Evolutionary conservation across 140 eudicot genomes (phyloP).

Genomic region (Cichorium intybus): DNA sequence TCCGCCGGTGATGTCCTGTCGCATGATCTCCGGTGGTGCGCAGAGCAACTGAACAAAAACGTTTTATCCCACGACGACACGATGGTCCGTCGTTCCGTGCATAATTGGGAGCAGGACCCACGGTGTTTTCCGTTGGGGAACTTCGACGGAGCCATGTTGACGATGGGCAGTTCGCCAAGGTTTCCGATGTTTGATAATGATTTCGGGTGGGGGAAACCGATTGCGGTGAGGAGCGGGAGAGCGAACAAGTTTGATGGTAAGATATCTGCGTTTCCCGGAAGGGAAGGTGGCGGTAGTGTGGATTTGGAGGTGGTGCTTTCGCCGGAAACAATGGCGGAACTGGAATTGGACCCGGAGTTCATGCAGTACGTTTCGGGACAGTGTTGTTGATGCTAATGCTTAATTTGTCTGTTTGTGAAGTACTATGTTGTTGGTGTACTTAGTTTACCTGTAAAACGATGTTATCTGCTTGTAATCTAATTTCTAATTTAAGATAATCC

Average conservation of each 20-base stretch:
- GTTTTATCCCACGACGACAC: constrained; percentile 56
- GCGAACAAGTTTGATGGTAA: constrained; percentile 91
- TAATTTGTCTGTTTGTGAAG: constrained; percentile 24
- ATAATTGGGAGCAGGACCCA: constrained; percentile 79
- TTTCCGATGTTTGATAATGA: constrained; percentile 90
- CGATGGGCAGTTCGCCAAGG: constrained; percentile 94
- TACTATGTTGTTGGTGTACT: constrained; percentile 5
- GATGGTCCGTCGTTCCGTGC: constrained; percentile 53
- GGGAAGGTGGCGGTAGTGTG: constrained; percentile 68
- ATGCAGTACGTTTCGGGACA: constrained; percentile 61
- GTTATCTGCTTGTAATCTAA: constrained; percentile 26
- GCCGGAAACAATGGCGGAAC: constrained; percentile 76
- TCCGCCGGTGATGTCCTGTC: constrained; percentile 69
- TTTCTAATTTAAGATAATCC: not conserved
- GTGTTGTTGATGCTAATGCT: constrained; percentile 14
- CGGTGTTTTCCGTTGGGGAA: constrained; percentile 83
- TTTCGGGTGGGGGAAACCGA: constrained; percentile 90
- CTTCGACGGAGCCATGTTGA: constrained; percentile 83
- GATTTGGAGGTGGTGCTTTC: constrained; percentile 84
- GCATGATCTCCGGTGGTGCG: constrained; percentile 76
- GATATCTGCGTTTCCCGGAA: constrained; percentile 90
- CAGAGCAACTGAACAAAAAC: constrained; percentile 64
- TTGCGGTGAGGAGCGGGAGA: constrained; percentile 74
- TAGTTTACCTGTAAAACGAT: constrained; percentile 1
- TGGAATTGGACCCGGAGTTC: constrained; percentile 64